Percentiles rank a stretch among this genome's conserved stretches.
Evolutionary conservation across 2,329 filamentous ascomycete species (phyloP).

Genomic region (Proliferodiscus dingleyae): DNA sequence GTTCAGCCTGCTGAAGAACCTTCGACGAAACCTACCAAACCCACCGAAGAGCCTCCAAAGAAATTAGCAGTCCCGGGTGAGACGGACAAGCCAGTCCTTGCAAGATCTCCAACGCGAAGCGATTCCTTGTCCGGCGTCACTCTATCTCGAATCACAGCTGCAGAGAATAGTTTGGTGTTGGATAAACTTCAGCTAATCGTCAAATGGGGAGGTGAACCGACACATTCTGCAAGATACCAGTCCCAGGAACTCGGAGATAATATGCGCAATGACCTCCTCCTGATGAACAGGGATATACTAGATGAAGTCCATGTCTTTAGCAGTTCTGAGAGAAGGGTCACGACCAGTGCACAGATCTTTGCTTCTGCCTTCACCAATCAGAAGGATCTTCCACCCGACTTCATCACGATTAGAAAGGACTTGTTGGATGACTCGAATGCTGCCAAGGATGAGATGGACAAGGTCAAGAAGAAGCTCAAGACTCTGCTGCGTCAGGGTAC

Average conservation of each 20-base stretch:
- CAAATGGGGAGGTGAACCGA: conserved; percentile 98
- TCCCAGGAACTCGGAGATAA: conserved; percentile 91
- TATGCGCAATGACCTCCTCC: conserved; percentile 88
- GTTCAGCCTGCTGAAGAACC: neutral
- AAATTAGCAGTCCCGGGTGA: conserved; percentile 6
- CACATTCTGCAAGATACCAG: conserved; percentile 94
- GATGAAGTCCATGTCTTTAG: conserved; percentile 94
- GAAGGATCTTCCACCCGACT: conserved; percentile 78
- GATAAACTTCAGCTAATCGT: conserved; percentile 97
- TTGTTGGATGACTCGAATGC: conserved; percentile 96
- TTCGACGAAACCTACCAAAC: neutral
- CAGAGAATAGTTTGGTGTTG: conserved; percentile 85
- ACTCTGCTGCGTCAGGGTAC: conserved; percentile 86
- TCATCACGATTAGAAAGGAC: conserved; percentile 89
- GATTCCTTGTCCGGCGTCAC: conserved; percentile 88
- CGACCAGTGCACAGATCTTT: conserved; percentile 95
- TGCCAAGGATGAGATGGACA: conserved; percentile 98
- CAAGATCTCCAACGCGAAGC: conserved; percentile 56
- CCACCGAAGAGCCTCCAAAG: conserved; percentile 3
- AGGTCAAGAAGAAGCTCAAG: conserved; percentile 99
- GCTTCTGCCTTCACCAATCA: conserved; percentile 81
- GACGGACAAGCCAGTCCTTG: conserved; percentile 31
- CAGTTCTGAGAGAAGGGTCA: conserved; percentile 90
- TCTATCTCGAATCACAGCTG: conserved; percentile 88
- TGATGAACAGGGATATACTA: conserved; percentile 88